These are phyloP conservation scores for Coniochaeta hoffmannii DNA, from an alignment of 2,329 filamentous ascomycete genomes.

Conservation along the genomic window DNA sequence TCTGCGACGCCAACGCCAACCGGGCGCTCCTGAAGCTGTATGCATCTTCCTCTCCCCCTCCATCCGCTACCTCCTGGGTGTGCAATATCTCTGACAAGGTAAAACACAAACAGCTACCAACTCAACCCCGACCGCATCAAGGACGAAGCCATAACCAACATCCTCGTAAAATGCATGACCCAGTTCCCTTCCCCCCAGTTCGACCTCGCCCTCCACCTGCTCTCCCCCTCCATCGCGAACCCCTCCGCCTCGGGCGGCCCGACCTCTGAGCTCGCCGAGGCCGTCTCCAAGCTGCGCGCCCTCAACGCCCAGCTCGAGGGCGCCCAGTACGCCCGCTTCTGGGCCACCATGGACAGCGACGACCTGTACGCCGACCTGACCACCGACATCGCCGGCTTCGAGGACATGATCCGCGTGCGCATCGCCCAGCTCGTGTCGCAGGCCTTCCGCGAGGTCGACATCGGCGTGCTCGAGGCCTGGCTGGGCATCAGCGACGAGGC, in stretches of 20 bases:
- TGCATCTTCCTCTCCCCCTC: constrained; percentile 35
- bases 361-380: constrained; percentile 94
- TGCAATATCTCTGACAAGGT: constrained; percentile 5
- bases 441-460: constrained; percentile 65
- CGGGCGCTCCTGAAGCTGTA: constrained; percentile 94
- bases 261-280: constrained; percentile 70
- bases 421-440: constrained; percentile 85
- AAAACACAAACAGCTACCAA: constrained; percentile 69
- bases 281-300: constrained; percentile 75
- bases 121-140: constrained; percentile 98
- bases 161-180: constrained; percentile 95
- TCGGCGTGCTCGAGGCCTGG: constrained; percentile 65
- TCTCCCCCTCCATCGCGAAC: constrained; percentile 73
- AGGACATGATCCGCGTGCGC: constrained; percentile 83
- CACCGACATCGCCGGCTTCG: constrained; percentile 89
- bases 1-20: constrained; percentile 94
- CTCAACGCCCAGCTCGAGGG: constrained; percentile 85
- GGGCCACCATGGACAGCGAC: constrained; percentile 85
- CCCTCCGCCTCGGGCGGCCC: constrained; percentile 49
- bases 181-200: constrained; percentile 97
- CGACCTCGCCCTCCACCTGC: constrained; percentile 86
- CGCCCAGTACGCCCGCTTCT: constrained; percentile 87
- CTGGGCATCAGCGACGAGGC: constrained; percentile 60
- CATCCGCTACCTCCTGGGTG: background rate
- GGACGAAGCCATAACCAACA: constrained; percentile 96